These are phyloP conservation scores for Mollisia scopiformis DNA, from an alignment of 2,329 filamentous ascomycete species.

Conservation along the genomic window DNA sequence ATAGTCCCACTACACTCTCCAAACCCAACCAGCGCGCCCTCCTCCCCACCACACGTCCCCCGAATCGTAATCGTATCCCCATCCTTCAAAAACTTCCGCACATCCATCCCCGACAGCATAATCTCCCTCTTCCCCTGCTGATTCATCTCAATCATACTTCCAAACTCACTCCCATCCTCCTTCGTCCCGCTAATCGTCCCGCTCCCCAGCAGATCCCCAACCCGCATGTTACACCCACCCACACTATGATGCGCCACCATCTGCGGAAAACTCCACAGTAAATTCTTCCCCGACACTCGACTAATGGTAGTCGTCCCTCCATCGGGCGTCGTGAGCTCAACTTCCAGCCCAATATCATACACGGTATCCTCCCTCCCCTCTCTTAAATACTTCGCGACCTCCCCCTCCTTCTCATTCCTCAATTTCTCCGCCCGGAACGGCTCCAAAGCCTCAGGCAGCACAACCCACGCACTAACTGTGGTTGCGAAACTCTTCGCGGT, in stretches of 20 bases:
- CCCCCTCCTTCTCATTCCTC: slow-evolving; percentile 53
- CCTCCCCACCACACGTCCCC: slow-evolving; percentile 64
- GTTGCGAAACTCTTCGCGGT: slow-evolving; percentile 84
- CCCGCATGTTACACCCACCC: slow-evolving; percentile 73
- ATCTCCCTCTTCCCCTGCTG: slow-evolving; percentile 68
- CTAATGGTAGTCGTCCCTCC: slow-evolving; percentile 59
- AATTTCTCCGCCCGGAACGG: slow-evolving; percentile 62
- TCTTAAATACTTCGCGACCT: slow-evolving; percentile 64
- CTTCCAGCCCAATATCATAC: slow-evolving; percentile 71
- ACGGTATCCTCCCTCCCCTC: slow-evolving; percentile 61
- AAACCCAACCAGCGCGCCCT: slow-evolving; percentile 73
- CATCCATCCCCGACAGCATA: slow-evolving; percentile 63
- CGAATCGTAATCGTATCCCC: slow-evolving; percentile 71
- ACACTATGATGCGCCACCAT: slow-evolving; percentile 82
- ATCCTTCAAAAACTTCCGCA: slow-evolving; percentile 73
- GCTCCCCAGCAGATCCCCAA: slow-evolving; percentile 76
- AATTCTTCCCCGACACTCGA: slow-evolving; percentile 64
- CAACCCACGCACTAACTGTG: slow-evolving; percentile 78
- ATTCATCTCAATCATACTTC: slow-evolving; percentile 74
- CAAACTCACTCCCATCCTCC: slow-evolving; percentile 53
- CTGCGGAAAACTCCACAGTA: slow-evolving; percentile 83
- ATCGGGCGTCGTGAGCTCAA: slow-evolving; percentile 60
- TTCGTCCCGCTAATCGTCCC: slow-evolving; percentile 74
- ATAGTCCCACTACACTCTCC: slow-evolving; percentile 73
- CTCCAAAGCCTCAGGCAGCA: slow-evolving; percentile 75